Evolutionary conservation across 768 basidiomycete genomes (phyloP).

Genomic region (Lentinula boryana): DNA sequence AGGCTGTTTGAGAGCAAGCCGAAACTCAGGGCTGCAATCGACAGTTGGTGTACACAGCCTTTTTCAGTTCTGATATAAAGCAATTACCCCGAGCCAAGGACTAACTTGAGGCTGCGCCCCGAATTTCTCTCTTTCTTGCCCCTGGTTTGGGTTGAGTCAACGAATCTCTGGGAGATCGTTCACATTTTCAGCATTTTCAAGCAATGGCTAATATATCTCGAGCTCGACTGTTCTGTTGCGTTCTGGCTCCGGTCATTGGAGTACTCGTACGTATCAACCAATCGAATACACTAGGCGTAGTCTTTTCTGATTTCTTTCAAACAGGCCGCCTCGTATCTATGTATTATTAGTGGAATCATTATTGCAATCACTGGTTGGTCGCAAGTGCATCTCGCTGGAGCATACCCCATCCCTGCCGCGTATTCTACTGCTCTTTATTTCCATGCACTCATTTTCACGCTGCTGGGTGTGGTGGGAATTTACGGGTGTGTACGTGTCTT

Average conservation of each 20-base stretch:
- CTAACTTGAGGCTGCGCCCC: conserved; percentile 5
- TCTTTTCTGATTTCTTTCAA: not conserved
- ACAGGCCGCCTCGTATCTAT: conserved; percentile 38
- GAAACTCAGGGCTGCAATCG: not conserved
- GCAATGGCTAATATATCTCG: conserved; percentile 1
- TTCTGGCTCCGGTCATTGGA: not conserved
- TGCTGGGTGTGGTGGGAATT: conserved; percentile 40
- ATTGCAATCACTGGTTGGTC: conserved; percentile 43
- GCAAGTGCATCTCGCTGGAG: conserved; percentile 36
- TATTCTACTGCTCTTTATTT: conserved; percentile 41
- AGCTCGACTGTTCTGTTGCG: not conserved
- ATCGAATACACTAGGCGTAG: not conserved
- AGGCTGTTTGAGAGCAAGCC: not conserved
- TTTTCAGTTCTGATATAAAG: not conserved
- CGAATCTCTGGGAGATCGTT: conserved; percentile 7
- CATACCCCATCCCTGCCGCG: conserved; percentile 26
- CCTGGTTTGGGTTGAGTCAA: conserved; percentile 5
- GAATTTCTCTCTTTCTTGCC: not conserved
- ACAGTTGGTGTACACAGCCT: not conserved
- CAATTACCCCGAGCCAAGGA: not conserved
- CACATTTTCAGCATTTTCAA: not conserved
- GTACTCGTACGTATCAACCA: not conserved
- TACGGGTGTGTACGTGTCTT: conserved; percentile 38
- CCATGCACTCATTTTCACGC: conserved; percentile 39
- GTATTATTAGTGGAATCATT: conserved; percentile 34